A percentile compares a stretch with the other conserved stretches of the same genome.
Evolutionary conservation across 1,284 basidiomycete genomes (phyloP).

Genomic region (Apiotrichum porosum): DNA sequence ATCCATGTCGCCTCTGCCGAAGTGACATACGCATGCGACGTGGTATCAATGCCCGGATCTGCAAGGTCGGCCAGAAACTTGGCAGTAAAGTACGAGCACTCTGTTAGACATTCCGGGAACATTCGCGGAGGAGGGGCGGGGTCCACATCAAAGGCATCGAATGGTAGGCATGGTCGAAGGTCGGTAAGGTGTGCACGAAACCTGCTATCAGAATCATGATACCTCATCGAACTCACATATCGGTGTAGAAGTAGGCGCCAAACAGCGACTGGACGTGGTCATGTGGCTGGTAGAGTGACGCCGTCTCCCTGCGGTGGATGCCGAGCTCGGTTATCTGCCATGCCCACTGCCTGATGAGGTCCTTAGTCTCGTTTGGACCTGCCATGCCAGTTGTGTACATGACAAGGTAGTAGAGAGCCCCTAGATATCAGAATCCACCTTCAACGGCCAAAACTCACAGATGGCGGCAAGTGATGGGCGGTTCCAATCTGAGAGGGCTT

Average conservation of each 20-base stretch:
- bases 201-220: conserved; percentile 4
- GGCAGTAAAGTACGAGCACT: conserved; percentile 12
- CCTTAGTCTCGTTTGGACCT: conserved; percentile 18
- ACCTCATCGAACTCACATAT: conserved; percentile 21
- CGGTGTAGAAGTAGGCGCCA: conserved; percentile 22
- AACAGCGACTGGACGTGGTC: conserved; percentile 23
- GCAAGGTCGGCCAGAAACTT: conserved; percentile 18
- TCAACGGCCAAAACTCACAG: conserved; percentile 8
- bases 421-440: not conserved
- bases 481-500: conserved; percentile 18
- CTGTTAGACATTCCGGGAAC: conserved; percentile 13
- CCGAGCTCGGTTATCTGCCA: conserved; percentile 27
- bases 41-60: conserved; percentile 20
- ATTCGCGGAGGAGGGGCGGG: conserved; percentile 7
- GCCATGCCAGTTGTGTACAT: conserved; percentile 20
- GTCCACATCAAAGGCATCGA: conserved; percentile 24
- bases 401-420: conserved; percentile 23
- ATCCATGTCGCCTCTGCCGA: conserved; percentile 18
- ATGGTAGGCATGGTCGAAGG: conserved; percentile 16
- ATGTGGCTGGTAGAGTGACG: conserved; percentile 18
- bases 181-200: conserved; percentile 21
- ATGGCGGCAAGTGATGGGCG: conserved; percentile 21
- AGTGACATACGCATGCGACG: conserved; percentile 16
- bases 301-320: conserved; percentile 18
- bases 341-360: conserved; percentile 24